These are phyloP conservation scores for Piromyces sp. DNA, from an alignment of 192 early-diverging fungal genomes.

Conservation along the genomic window DNA sequence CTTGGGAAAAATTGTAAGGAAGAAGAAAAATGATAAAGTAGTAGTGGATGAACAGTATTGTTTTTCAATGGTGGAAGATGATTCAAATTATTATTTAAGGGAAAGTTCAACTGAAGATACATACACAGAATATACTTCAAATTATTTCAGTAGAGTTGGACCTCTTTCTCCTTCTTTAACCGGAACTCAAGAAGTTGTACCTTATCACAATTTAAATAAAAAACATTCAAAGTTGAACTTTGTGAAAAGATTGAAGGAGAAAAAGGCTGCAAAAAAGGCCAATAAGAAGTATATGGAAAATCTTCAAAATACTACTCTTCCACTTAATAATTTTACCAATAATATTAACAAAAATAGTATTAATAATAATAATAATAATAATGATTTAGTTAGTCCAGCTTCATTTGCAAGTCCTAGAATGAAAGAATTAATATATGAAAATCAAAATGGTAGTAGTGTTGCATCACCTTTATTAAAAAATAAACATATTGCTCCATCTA, in stretches of 20 bases:
- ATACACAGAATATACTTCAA: neutral
- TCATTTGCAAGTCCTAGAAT: neutral
- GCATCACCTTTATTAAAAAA: neutral
- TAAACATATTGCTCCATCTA: neutral
- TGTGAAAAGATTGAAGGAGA: neutral
- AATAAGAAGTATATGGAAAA: neutral
- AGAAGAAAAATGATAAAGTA: neutral
- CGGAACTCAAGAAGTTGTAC: neutral
- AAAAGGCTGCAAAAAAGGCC: neutral
- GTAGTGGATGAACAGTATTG: neutral
- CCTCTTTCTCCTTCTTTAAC: neutral
- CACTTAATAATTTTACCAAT: too few relatives aligned
- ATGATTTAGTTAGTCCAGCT: neutral
- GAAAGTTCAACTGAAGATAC: neutral
- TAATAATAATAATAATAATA: too few relatives aligned
- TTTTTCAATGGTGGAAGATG: neutral
- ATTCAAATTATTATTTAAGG: neutral
- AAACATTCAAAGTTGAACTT: neutral
- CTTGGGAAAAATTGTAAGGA: neutral
- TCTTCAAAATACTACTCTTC: neutral
- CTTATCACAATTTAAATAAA: neutral
- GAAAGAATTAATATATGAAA: neutral
- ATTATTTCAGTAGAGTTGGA: neutral
- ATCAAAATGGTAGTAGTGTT: neutral
- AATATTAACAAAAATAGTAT: too few relatives aligned